Conservation (phyloP, 2,329 filamentous ascomycete species). For the Aureobasidium sp. region DNA sequence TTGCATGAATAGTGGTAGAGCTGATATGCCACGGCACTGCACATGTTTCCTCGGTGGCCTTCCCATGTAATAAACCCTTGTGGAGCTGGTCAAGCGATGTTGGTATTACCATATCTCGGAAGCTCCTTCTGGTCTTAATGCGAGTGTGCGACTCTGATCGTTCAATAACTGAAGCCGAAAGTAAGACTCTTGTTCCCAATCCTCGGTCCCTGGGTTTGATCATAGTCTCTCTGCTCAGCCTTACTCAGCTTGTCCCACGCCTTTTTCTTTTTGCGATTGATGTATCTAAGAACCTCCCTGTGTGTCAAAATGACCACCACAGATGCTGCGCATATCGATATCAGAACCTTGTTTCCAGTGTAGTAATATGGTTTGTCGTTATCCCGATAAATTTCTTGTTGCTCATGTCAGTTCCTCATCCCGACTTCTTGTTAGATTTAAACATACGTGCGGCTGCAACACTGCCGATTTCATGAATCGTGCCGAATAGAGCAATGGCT, state of each 20-base stretch:
- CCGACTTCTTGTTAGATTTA: not conserved
- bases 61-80: too few species aligned
- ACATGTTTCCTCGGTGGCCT: too few species aligned
- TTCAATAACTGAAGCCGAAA: not conserved
- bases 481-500: slow-evolving; percentile 40
- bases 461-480: slow-evolving; percentile 39
- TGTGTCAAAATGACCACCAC: slow-evolving; percentile 43
- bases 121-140: too few species aligned
- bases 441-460: slow-evolving; percentile 21
- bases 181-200: not conserved
- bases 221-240: slow-evolving; percentile 38
- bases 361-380: slow-evolving; percentile 50
- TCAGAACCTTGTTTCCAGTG: slow-evolving; percentile 48
- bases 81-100: too few species aligned
- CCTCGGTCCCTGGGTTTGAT: slow-evolving; percentile 26
- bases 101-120: too few species aligned
- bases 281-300: slow-evolving; percentile 33
- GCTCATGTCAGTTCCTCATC: not conserved
- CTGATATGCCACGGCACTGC: too few species aligned
- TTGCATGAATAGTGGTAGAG: too few species aligned
- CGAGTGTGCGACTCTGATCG: too few species aligned
- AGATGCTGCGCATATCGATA: slow-evolving; percentile 43
- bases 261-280: slow-evolving; percentile 42
- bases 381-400: slow-evolving; percentile 38
- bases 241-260: slow-evolving; percentile 38